Base-by-base conservation (phyloP, 192 early-diverging fungal genomes). In the Coemansia sp. region DNA sequence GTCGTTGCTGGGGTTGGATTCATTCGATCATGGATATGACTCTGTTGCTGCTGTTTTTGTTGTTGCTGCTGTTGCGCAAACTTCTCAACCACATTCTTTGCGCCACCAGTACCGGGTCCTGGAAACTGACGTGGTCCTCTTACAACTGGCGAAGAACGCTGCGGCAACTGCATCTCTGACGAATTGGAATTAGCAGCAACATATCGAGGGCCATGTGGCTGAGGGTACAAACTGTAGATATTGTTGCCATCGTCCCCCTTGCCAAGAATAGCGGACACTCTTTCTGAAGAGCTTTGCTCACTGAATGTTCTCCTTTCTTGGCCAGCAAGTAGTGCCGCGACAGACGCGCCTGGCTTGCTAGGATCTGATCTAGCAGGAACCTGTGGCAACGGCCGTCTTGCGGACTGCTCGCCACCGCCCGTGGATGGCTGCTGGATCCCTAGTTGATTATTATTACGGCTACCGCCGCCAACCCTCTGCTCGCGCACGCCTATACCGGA, bases 401-500 rank as follows among this genome's bases (percentile, higher is more conserved):
- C 37, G 2, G 39, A 10, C 57, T 40, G 57, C 32, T 38, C 54
- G 37, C 13, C 54, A 56, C 25, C 32, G 14, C 5, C 9, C 13
- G 43, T 17, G 10, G 19, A n/a, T 39, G 61, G 25, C 54, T 25
- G 46, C 14, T 53, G 32, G 11, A 71, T 64, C 11, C 63, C 19
- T 5, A 70, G 38, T 40, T 66, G 53, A 5, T 64, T 67, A 19
- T 66, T 63, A 38, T n/a, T n/a, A n/a, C 76, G 71, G 25, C 76
- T 63, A 16, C 73, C 71, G 5, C 62, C 69, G 7, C 61, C 69
- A 13, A 57, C 63, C 44, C 79, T 75, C 39, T 70, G 70, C 19
- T 74, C 74, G 39, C 54, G 74, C 42, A 73, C 70, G 3, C 64
- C 68, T 16, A 70, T 72, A 63, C 58, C 74, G 12, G 78, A 81